phyloP scores from a whole-genome alignment of 164 flowering plant species.

The Santalum album region DNA sequence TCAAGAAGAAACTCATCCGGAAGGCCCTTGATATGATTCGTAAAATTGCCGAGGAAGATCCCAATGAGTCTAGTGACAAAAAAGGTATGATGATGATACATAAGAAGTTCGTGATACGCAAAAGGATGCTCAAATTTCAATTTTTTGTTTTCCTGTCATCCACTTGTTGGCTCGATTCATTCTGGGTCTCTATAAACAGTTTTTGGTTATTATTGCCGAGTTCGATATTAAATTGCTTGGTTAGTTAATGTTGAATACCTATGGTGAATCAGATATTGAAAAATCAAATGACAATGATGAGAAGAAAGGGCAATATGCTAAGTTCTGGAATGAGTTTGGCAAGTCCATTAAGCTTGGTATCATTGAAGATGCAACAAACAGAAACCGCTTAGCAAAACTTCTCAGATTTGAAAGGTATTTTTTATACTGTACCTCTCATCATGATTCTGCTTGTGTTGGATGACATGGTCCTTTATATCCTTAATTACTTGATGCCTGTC shows the following conservation, averaged over 20 bases:
- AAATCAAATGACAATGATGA: conserved; percentile 59
- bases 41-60: conserved; percentile 90
- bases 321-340: conserved; percentile 97
- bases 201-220: background rate
- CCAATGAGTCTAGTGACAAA: conserved; percentile 77
- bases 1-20: conserved; percentile 91
- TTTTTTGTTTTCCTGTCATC: background rate
- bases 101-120: background rate
- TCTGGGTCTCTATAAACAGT: background rate
- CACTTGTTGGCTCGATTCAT: no score
- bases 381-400: conserved; percentile 92
- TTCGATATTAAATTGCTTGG: background rate
- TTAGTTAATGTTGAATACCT: conserved; percentile 3
- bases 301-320: conserved; percentile 83
- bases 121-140: background rate
- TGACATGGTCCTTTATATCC: no score
- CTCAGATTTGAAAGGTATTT: conserved; percentile 90
- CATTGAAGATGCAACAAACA: conserved; percentile 90
- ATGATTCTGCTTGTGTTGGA: background rate
- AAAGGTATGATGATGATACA: conserved; percentile 35
- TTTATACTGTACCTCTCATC: background rate
- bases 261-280: conserved; percentile 40
- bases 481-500: no score
- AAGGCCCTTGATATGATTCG: conserved; percentile 98
- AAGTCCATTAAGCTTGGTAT: conserved; percentile 96